phyloP scores from a whole-genome alignment of 2,329 filamentous ascomycete genomes.

The Daldinia sp. region DNA sequence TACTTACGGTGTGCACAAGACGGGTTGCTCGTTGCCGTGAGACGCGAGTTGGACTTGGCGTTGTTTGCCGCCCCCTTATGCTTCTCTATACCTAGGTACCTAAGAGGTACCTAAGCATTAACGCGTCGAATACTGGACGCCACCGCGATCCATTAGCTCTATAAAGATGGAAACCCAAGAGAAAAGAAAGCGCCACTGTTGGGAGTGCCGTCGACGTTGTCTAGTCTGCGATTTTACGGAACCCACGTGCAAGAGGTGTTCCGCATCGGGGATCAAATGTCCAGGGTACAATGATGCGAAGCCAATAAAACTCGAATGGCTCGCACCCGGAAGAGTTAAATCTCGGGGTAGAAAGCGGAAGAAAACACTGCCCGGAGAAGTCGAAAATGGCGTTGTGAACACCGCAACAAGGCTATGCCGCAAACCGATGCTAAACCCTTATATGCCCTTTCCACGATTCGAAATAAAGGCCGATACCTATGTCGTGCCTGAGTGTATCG shows the following conservation, averaged over 20 bases:
- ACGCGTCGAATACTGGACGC: not conserved
- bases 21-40: not conserved
- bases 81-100: no score
- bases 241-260: slow-evolving; percentile 43
- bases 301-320: slow-evolving; percentile 38
- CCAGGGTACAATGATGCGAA: slow-evolving; percentile 42
- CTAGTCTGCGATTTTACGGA: slow-evolving; percentile 44
- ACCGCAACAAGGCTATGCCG: not conserved
- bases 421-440: not conserved
- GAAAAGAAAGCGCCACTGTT: slow-evolving; percentile 41
- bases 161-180: not conserved
- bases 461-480: not conserved
- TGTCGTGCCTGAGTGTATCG: not conserved
- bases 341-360: slow-evolving; percentile 21
- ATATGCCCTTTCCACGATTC: not conserved
- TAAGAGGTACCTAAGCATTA: no score
- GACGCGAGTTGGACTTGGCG: not conserved
- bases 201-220: slow-evolving; percentile 44
- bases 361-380: not conserved
- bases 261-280: slow-evolving; percentile 37
- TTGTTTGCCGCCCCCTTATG: not conserved
- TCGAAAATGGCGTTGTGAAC: not conserved
- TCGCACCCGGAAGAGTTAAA: slow-evolving; percentile 34
- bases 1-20: not conserved
- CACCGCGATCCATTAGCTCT: not conserved